Percentiles rank a stretch among this genome's conserved stretches.
These are phyloP conservation scores for Microcos paniculata DNA, from an alignment of 345 rosid species.

Conservation along the genomic window DNA sequence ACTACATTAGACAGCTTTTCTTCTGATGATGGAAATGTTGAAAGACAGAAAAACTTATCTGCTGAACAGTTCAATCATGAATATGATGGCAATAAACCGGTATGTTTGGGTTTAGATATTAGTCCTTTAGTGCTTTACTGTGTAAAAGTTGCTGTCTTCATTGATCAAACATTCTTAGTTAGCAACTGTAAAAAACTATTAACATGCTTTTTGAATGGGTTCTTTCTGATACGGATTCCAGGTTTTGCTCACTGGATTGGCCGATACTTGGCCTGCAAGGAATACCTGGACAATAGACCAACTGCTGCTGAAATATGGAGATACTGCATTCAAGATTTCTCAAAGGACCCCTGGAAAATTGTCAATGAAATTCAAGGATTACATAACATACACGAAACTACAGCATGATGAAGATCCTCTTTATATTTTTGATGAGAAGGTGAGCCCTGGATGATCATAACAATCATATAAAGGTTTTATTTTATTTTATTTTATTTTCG, in stretches of 20 bases:
- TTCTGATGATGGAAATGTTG: slow-evolving; percentile 71
- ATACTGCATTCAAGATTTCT: slow-evolving; percentile 73
- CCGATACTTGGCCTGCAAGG: slow-evolving; percentile 90
- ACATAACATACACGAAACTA: slow-evolving; percentile 63
- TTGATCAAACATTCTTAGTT: not conserved
- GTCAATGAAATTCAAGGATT: slow-evolving; percentile 79
- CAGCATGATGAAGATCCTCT: slow-evolving; percentile 98
- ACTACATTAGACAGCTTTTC: slow-evolving; percentile 60
- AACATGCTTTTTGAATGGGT: slow-evolving; percentile 5
- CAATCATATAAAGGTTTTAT: not conserved
- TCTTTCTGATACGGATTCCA: slow-evolving; percentile 25
- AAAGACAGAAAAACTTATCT: slow-evolving; percentile 56
- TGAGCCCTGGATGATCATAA: slow-evolving; percentile 17
- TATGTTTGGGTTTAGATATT: slow-evolving; percentile 26
- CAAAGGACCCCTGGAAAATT: slow-evolving; percentile 67
- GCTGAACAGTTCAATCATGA: slow-evolving; percentile 53
- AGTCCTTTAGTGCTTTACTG: not conserved
- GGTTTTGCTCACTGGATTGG: slow-evolving; percentile 80
- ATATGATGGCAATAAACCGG: slow-evolving; percentile 72
- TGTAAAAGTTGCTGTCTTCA: not conserved
- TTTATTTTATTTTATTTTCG: not conserved
- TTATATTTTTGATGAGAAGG: slow-evolving; percentile 92
- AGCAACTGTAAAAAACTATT: not conserved
- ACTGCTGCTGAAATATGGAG: slow-evolving; percentile 58
- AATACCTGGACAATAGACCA: slow-evolving; percentile 78